These are phyloP conservation scores for Mucor racemosus DNA, from an alignment of 371 early-diverging fungal genomes.

Conservation along the genomic window DNA sequence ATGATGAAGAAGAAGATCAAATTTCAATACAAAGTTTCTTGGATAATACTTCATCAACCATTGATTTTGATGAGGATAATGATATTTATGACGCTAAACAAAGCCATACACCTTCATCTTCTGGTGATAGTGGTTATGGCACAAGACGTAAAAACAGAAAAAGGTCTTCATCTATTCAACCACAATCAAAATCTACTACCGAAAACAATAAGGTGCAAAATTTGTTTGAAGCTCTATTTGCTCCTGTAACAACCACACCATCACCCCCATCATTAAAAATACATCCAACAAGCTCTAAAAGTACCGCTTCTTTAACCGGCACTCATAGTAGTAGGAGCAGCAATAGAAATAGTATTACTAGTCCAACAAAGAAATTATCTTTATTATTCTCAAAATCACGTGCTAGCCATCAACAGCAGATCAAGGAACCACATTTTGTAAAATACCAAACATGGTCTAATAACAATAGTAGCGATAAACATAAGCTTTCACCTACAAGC, in stretches of 20 bases:
- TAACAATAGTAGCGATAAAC: slow-evolving; percentile 8
- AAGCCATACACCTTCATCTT: slow-evolving; percentile 26
- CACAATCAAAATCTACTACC: slow-evolving; percentile 1
- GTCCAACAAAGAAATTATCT: slow-evolving; percentile 13
- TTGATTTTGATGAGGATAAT: slow-evolving; percentile 8
- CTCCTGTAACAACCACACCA: slow-evolving; percentile 5
- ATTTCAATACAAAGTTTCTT: neutral
- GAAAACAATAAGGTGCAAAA: slow-evolving; percentile 17
- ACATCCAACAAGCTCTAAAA: slow-evolving; percentile 4
- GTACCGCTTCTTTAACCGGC: neutral
- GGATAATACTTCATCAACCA: neutral
- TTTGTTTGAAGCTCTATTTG: slow-evolving; percentile 23
- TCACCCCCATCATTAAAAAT: slow-evolving; percentile 20
- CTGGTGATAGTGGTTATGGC: slow-evolving; percentile 35
- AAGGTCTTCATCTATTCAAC: slow-evolving; percentile 5
- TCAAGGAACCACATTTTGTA: slow-evolving; percentile 23
- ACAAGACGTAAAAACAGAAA: slow-evolving; percentile 12
- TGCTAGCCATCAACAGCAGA: slow-evolving; percentile 1
- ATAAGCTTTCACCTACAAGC: neutral
- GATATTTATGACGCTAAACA: slow-evolving; percentile 19
- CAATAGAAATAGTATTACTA: neutral
- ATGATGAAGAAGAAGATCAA: neutral
- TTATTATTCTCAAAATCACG: slow-evolving; percentile 19
- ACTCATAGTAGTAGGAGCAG: neutral
- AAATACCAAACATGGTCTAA: slow-evolving; percentile 31